Evolutionary conservation across 352 stramenopile species (phyloP), one percentile per base, ranked within the genome.

Genomic region (Phytopythium aichiense): DNA sequence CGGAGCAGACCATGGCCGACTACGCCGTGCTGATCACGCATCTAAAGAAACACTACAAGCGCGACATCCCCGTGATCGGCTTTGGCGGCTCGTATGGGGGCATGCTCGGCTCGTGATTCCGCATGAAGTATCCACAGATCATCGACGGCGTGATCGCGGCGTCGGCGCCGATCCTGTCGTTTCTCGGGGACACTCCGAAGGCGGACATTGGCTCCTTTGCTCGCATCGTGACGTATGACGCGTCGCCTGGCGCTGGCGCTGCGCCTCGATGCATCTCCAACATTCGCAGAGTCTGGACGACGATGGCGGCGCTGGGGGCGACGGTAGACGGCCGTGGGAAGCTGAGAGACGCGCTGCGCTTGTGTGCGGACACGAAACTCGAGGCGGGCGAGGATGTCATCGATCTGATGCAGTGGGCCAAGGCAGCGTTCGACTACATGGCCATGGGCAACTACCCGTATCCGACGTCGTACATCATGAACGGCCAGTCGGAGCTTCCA

Each of bases 391-490:
- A 67, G 1, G 77, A 87, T 31, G 76, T 79, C 5, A 67, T 63
- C 4, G 60, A 20, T 12, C 59, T 92, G 46, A 72, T 84, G 7
- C 65, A 82, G 56, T 84, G 69, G 70, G 57, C 67, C 37, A 74
- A 77, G 46, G 76, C 71, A 18, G 79, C 85, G 33, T 97, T 88
- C 58, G 92, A 88, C 67, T 88, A 80, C 68, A 72, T 98, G 73
- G 89, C 91, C 22, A 97, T 98, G 84, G 92, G 91, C 31, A 95
- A 96, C 69, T 98, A 93, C 74, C 95, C 95, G 7, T 98, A 97
- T 76, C 80, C 91, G 88, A 90, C n/a, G n/a, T n/a, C n/a, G n/a
- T n/a, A n/a, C n/a, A n/a, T n/a, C n/a, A n/a, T n/a, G n/a, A n/a
- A n/a, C 49, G 86, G 82, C 43, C 38, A 67, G 52, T 76, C 66